Conservation (phyloP, 2,329 filamentous ascomycete genomes). For the Neobulgaria alba region DNA sequence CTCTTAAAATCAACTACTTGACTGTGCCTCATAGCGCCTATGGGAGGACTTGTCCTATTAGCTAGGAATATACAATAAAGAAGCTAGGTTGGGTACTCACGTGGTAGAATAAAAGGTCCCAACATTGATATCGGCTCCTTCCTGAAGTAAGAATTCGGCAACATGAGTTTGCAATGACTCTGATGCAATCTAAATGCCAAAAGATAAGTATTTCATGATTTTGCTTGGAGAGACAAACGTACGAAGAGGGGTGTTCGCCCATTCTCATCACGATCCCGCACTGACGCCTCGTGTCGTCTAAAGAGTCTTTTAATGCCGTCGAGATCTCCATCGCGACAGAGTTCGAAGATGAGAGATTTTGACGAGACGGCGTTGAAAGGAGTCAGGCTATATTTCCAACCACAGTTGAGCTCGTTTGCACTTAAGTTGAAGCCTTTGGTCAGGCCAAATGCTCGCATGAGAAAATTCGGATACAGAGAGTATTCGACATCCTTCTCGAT, state of each 20-base stretch:
- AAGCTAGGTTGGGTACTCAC: constrained; percentile 2
- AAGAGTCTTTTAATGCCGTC: constrained; percentile 2
- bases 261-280: constrained; percentile 5
- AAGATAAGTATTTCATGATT: background rate
- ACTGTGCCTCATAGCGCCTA: background rate
- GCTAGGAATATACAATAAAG: background rate
- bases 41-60: constrained; percentile 1
- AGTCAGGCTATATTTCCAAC: constrained; percentile 6
- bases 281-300: constrained; percentile 3
- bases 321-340: constrained; percentile 7
- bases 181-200: constrained; percentile 4
- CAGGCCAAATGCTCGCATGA: constrained; percentile 1
- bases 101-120: background rate
- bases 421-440: background rate
- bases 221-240: background rate
- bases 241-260: constrained; percentile 12
- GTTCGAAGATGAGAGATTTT: constrained; percentile 8
- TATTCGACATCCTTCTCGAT: background rate
- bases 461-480: background rate
- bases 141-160: constrained; percentile 6
- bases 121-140: constrained; percentile 9
- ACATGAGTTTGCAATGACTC: constrained; percentile 4
- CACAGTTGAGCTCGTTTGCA: background rate
- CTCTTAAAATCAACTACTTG: background rate
- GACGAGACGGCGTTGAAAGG: constrained; percentile 5